Percentiles rank a stretch among this genome's conserved stretches.
Conservation (phyloP, 331 rosid species). For the Quercus tomentella region DNA sequence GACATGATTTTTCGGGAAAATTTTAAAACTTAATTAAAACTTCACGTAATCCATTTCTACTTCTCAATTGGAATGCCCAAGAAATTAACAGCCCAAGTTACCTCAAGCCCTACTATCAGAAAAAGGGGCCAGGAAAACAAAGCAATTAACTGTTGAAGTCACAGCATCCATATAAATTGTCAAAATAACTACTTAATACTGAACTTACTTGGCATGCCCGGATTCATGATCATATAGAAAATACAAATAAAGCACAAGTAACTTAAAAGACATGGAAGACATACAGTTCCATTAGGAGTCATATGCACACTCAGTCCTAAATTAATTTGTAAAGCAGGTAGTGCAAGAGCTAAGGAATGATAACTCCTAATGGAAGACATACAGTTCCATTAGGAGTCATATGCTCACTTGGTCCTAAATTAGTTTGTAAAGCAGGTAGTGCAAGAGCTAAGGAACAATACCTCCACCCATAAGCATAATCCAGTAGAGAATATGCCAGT, state of each 20-base stretch:
- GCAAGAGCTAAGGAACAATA: slow-evolving; percentile 9
- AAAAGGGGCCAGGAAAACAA: too few relatives aligned
- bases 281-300: neutral
- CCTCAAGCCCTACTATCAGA: too few relatives aligned
- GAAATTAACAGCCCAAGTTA: too few relatives aligned
- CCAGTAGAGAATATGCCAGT: slow-evolving; percentile 75
- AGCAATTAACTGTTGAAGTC: neutral
- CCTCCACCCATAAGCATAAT: slow-evolving; percentile 83
- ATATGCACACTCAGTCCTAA: neutral
- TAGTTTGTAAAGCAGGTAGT: neutral
- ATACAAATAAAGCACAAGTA: neutral
- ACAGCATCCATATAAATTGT: neutral
- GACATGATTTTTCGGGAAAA: too few relatives aligned
- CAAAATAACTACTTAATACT: too few relatives aligned
- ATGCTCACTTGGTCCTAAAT: neutral
- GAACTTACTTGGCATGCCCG: neutral
- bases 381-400: neutral
- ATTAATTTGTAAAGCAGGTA: neutral
- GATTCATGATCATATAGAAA: neutral
- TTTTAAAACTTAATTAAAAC: too few relatives aligned
- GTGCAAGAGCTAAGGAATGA: neutral
- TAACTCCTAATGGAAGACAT: slow-evolving; percentile 35
- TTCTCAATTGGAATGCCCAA: too few relatives aligned
- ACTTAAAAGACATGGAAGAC: neutral
- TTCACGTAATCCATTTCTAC: too few relatives aligned